Evolutionary conservation across 1,284 basidiomycete species (phyloP), one percentile per base, ranked within the genome.

Genomic region (Inonotus hispidus): DNA sequence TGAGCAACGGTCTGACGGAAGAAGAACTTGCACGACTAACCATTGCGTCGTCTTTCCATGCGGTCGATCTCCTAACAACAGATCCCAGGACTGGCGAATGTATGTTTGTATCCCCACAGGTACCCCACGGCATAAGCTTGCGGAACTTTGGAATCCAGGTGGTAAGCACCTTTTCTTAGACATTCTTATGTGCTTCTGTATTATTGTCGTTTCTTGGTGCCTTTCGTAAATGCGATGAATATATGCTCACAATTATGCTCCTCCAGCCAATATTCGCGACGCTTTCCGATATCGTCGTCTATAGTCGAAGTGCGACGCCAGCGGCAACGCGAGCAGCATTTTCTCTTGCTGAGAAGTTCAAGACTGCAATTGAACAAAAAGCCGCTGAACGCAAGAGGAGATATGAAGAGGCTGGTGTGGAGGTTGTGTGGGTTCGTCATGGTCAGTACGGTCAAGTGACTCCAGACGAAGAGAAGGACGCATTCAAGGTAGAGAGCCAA

Each of bases 251-350:
- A 39, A 45, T 35, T 46, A 25, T 32, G 10, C 46, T 27, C 4
- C 32, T 29, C 16, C 75, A 78, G 77, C 82, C 82, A 68, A 93
- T 95, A 67, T 95, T 94, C 70, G 87, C 92, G 0, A 90, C 91
- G 1, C 79, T 97, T 43, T 93, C 91, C 53, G 94, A 97, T 71
- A 84, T 97, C 64, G 85, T 95, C 63, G 77, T 96, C 53, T 96
- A 95, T 73, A 90, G 88, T 3, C 84, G 87, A n/a, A 80, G 79
- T 68, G 71, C 82, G 39, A 76, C 79, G 49, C 69, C 82, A 13
- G 67, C 50, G 11, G 58, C 65, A 16, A 58, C 59, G 19, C 69
- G 80, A 14, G 79, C 82, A 14, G 84, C 89, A 2, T 69, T 79
- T 43, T 73, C 75, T 5, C 77, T 87, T 45, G 87, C 86, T 0